Percentiles rank a stretch among this genome's conserved stretches.
phyloP scores from a whole-genome alignment of 495 filamentous ascomycete species.

The Penicillium silybi region DNA sequence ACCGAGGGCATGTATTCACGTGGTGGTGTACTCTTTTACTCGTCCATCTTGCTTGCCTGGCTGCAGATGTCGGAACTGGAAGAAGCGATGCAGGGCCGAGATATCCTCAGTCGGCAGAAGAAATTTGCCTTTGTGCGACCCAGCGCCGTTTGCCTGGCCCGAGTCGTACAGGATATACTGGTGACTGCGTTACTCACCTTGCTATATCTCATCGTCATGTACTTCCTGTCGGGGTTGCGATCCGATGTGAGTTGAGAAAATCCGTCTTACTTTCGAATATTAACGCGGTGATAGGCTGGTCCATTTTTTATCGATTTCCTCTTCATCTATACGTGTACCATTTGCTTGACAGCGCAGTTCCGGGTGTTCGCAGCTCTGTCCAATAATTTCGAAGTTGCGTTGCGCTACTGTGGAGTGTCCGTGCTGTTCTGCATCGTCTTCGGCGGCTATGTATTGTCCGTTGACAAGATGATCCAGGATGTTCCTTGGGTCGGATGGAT shows the following conservation, averaged over 20 bases:
- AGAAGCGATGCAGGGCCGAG: constrained; percentile 63
- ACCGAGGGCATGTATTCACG: constrained; percentile 41
- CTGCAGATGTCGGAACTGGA: constrained; percentile 73
- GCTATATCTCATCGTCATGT: constrained; percentile 68
- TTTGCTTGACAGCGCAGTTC: constrained; percentile 50
- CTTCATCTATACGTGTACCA: constrained; percentile 45
- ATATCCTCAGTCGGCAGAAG: constrained; percentile 75
- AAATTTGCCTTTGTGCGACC: constrained; percentile 74
- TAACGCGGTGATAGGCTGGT: constrained; percentile 19
- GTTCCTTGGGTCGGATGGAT: constrained; percentile 41
- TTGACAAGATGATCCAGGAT: constrained; percentile 34
- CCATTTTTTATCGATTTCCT: constrained; percentile 59
- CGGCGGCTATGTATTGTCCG: constrained; percentile 35
- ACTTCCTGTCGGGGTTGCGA: constrained; percentile 58
- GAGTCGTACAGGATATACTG: constrained; percentile 66
- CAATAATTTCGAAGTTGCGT: constrained; percentile 36
- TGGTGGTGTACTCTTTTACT: constrained; percentile 62
- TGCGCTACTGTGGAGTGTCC: constrained; percentile 33
- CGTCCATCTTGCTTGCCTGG: constrained; percentile 73
- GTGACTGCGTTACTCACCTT: constrained; percentile 58
- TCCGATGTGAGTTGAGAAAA: constrained; percentile 22
- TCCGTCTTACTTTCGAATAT: neutral
- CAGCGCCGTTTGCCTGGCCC: constrained; percentile 67
- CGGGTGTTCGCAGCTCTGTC: constrained; percentile 42
- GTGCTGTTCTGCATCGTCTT: constrained; percentile 35